Evolutionary conservation across 208 protist species (phyloP), one percentile per base, ranked within the genome.

Genomic region (Jaenimonas drosophilae): DNA sequence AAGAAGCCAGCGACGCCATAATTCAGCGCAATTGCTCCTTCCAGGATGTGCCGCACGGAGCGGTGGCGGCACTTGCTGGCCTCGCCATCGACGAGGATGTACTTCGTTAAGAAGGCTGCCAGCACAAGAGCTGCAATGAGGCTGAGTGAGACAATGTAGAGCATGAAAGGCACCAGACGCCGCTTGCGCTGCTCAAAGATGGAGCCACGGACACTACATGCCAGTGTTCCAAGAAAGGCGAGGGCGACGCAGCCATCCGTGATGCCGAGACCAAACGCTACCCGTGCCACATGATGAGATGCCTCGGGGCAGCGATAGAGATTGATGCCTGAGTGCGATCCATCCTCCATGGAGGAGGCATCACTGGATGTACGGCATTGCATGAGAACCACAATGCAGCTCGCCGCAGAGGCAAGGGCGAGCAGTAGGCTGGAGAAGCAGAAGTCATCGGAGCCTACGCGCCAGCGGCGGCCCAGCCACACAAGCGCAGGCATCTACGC

Each of bases 391-490:
- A 49, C 26, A 11, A 74, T 65, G 49, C 70, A 72, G 6, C n/a
- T 20, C 9, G 23, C 16, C 9, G n/a, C 6, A 20, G 23, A 20
- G 37, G 16, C 9, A 6, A 42, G 19, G 16, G 14, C 37, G 23
- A 42, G 23, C 16, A 78, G 46, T 0, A 73, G 5, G 30, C 84
- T 72, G 2, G 74, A 79, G 38, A 85, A 76, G 40, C 40, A 54
- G 49, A 88, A 88, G 54, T 90, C 81, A 52, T 93, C 85, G 11
- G 80, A 38, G 32, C 44, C 72, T 4, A 74, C 66, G 9, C 79
- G 70, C 81, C 85, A 93, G 19, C 64, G 62, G 12, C 85, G 78
- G 23, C 76, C 60, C 33, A 54, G 76, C 71, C 80, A 88, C n/a
- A 54, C 30, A 36, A 93, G 50, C 0, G 85, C 59, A 3, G 85